Evolutionary conservation across 495 filamentous ascomycete species (phyloP).

Genomic region (Sordaria brevicollis): DNA sequence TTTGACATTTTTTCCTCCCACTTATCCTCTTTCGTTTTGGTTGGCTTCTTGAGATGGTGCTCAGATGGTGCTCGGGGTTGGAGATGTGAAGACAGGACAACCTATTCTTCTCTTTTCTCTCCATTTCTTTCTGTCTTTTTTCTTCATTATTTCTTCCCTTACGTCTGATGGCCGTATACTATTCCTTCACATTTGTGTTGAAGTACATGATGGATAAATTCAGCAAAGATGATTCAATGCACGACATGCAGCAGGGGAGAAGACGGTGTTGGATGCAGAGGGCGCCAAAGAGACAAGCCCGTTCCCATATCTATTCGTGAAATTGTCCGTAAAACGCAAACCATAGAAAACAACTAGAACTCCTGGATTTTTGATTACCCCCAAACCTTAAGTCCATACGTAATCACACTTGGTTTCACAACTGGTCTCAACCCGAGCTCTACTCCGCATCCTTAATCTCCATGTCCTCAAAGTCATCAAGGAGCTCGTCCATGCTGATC

Average conservation of each 20-base stretch:
- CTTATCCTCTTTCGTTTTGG: background rate
- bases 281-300: background rate
- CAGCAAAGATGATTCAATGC: no score
- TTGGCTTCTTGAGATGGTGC: no score
- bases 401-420: no score
- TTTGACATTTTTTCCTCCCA: background rate
- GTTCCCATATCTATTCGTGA: background rate
- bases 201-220: no score
- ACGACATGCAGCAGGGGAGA: background rate
- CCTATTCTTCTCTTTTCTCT: no score
- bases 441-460: slow-evolving; percentile 45
- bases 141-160: no score
- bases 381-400: background rate
- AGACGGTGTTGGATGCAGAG: background rate
- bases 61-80: no score
- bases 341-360: background rate
- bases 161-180: no score
- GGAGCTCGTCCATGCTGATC: slow-evolving; percentile 72
- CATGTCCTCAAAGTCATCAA: slow-evolving; percentile 84
- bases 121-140: no score
- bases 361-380: background rate
- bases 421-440: background rate
- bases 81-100: no score
- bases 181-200: no score
- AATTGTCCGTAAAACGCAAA: background rate